A percentile compares a stretch with the other conserved stretches of the same genome.
Evolutionary conservation across 139 green algal genomes (phyloP).

Genomic region (Chlamydomonas sp.): DNA sequence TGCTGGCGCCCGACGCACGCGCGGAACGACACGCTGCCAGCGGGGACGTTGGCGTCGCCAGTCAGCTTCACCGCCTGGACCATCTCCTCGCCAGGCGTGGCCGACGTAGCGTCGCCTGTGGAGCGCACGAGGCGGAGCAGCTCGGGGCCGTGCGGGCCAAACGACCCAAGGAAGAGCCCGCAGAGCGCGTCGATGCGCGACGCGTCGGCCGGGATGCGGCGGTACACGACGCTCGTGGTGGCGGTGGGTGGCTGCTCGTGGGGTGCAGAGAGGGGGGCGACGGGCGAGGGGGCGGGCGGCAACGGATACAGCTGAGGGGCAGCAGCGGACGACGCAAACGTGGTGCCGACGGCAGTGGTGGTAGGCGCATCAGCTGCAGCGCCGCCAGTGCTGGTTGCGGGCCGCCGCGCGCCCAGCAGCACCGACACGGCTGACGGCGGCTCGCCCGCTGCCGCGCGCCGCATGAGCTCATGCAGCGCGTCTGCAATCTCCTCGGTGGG

Average conservation of each 20-base stretch:
- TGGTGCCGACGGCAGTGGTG: background rate
- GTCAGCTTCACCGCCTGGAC: conserved; percentile 79
- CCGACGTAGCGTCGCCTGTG: conserved; percentile 26
- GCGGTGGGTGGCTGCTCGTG: too few relatives aligned
- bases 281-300: background rate
- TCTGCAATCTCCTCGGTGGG: conserved; percentile 13
- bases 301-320: too few relatives aligned
- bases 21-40: conserved; percentile 71
- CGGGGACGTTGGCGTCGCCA: conserved; percentile 83
- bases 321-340: too few relatives aligned
- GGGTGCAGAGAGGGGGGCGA: background rate
- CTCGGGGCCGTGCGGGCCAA: conserved; percentile 83
- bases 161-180: conserved; percentile 77
- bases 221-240: conserved; percentile 26
- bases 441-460: conserved; percentile 11
- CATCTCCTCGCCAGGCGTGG: conserved; percentile 62
- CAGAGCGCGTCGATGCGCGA: conserved; percentile 47
- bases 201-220: conserved; percentile 25
- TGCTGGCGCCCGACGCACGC: conserved; percentile 43
- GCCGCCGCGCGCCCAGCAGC: background rate
- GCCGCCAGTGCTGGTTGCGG: background rate
- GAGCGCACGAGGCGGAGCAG: conserved; percentile 55
- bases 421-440: background rate
- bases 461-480: conserved; percentile 1
- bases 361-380: background rate